Evolutionary conservation across 2,329 filamentous ascomycete species (phyloP), one percentile per base, ranked within the genome.

Genomic region (Periconia macrospinosa): DNA sequence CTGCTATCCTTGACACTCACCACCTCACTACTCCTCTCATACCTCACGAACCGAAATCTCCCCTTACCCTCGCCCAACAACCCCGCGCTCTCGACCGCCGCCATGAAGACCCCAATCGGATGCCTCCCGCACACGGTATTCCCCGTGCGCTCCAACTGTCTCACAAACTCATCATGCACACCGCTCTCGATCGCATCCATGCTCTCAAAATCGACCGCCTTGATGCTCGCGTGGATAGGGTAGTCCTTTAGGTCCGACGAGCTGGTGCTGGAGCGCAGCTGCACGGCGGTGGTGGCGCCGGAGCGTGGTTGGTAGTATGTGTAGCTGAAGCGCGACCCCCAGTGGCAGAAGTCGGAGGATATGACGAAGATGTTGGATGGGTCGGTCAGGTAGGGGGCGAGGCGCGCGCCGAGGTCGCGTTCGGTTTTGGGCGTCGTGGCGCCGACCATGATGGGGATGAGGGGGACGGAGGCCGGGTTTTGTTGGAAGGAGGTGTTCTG

Each of bases 281-380:
- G 58, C 1, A 50, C 59, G 5, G 61, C 60, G 58, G 78, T 59
- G 5, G 61, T 59, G 58, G 78, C 67, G 77, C 74, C 56, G 68
- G 73, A 61, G 20, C 78, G 66, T 55, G 83, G 77, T 30, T 86
- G 82, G 71, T 97, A 96, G 54, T 88, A 88, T 27, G 86, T 90
- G 73, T 97, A 99, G 51, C 83, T 79, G 73, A 97, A 99, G 46
- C 91, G 83, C 0, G 79, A 64, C 11, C 94, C 94, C 94, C 94
- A 99, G 74, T 99, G 94, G 60, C 93, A 97, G 72, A 99, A 99
- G 72, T 99, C 94, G 1, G 92, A 96, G 72, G 90, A 94, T 58
- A 97, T 83, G 56, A 99, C 83, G 70, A 97, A 97, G 1, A 88
- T 86, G 56, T 90, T 95, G 13, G 82, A 78, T 0, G 87, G 84